phyloP scores from a whole-genome alignment of 2,329 filamentous ascomycete genomes.

The Tolypocladium guangdongense region DNA sequence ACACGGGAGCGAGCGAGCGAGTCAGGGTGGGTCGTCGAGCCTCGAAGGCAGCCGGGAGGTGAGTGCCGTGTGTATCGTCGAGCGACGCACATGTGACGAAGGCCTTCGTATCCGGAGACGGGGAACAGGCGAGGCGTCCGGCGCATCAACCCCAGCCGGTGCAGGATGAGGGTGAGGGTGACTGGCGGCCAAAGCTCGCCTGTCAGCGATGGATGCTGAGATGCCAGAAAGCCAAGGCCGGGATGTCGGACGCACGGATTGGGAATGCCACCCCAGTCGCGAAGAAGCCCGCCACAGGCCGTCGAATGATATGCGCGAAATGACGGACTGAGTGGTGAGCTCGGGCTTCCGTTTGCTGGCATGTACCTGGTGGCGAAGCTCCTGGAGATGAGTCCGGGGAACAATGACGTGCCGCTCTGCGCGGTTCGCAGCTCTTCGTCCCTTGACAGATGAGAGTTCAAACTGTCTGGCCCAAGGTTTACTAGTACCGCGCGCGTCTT shows the following conservation, averaged over 20 bases:
- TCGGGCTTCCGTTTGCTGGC: background rate
- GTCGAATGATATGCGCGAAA: background rate
- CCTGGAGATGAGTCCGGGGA: background rate
- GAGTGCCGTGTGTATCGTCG: background rate
- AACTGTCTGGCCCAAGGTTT: background rate
- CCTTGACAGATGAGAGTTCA: too few species aligned
- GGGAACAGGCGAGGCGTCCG: too few species aligned
- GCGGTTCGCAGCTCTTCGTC: too few species aligned
- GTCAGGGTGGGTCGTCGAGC: slow-evolving; percentile 2
- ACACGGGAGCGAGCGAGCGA: slow-evolving; percentile 1
- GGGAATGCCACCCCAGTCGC: background rate
- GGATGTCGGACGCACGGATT: background rate
- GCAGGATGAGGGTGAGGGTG: background rate
- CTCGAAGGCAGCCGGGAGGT: background rate
- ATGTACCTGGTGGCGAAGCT: background rate
- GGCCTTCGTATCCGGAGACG: background rate
- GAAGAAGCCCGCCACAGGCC: background rate
- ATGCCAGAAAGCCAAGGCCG: background rate
- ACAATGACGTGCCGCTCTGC: background rate
- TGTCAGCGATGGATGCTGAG: background rate
- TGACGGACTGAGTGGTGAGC: background rate
- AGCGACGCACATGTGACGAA: background rate
- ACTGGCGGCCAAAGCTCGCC: background rate
- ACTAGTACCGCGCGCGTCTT: background rate
- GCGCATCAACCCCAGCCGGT: background rate